phyloP scores from a whole-genome alignment of 169 alveolate species.

The Cryptosporidium baileyi region DNA sequence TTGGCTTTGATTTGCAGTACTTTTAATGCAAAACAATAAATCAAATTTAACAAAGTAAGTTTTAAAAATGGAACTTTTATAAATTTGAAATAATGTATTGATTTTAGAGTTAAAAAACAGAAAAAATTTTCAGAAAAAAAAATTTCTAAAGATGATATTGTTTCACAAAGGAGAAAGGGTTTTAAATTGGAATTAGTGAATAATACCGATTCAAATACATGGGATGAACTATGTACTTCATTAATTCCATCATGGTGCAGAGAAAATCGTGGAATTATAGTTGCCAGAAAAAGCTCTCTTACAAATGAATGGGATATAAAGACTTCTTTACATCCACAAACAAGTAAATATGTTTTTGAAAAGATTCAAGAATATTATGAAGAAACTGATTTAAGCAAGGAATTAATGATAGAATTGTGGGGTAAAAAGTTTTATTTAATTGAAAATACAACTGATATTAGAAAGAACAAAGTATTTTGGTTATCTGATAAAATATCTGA shows the following conservation, averaged over 20 bases:
- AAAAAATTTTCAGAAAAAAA: not conserved
- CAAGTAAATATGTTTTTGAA: not conserved
- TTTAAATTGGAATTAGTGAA: not conserved
- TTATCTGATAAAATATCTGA: not conserved
- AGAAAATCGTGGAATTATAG: constrained; percentile 28
- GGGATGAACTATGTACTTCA: constrained; percentile 40
- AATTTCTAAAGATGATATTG: constrained; percentile 36
- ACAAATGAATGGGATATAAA: constrained; percentile 10
- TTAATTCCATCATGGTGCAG: constrained; percentile 40
- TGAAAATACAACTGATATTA: not conserved
- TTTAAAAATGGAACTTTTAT: not conserved
- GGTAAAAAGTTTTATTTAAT: not conserved
- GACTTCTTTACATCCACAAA: constrained; percentile 35
- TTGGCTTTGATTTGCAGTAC: too few relatives aligned
- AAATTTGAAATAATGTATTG: not conserved
- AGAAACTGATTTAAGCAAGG: not conserved
- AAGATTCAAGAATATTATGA: constrained; percentile 4
- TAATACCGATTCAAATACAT: constrained; percentile 4
- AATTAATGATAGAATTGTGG: not conserved
- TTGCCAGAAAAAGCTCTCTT: not conserved
- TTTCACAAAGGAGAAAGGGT: constrained; percentile 8
- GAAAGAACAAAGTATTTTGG: not conserved
- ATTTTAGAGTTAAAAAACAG: not conserved
- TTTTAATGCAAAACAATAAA: not conserved
- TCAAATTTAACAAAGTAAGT: not conserved